Conservation (phyloP, 306 rosid species). For the Abrus precatorius region DNA sequence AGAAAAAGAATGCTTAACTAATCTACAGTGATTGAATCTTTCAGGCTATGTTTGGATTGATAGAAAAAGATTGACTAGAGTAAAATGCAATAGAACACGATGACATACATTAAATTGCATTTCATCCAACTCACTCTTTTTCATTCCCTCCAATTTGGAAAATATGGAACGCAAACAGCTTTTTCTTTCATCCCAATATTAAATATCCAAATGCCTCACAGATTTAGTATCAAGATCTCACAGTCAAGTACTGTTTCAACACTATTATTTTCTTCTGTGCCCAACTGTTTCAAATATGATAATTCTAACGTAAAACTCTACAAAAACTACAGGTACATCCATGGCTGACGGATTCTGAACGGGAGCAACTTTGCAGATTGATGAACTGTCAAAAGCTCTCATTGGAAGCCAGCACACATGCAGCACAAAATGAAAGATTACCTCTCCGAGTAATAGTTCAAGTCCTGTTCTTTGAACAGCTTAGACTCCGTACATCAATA, state of each 20-base stretch:
- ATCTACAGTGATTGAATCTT: conserved; percentile 8
- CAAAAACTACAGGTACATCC: conserved; percentile 74
- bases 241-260: conserved; percentile 5
- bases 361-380: conserved; percentile 88
- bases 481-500: conserved; percentile 87
- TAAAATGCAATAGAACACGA: neutral
- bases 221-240: neutral
- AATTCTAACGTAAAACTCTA: conserved; percentile 22
- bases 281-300: conserved; percentile 30
- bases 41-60: too few relatives aligned
- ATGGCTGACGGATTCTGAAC: conserved; percentile 85
- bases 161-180: neutral
- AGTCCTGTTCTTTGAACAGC: conserved; percentile 90
- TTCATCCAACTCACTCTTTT: neutral
- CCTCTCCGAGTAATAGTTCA: conserved; percentile 89
- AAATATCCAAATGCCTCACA: neutral
- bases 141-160: conserved; percentile 6
- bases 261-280: neutral
- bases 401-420: conserved; percentile 86
- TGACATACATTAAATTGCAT: neutral
- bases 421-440: conserved; percentile 88
- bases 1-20: conserved; percentile 16
- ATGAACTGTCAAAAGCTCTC: conserved; percentile 93
- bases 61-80: too few relatives aligned
- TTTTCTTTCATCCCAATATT: neutral